A percentile compares a stretch with the other conserved stretches of the same genome.
phyloP scores from a whole-genome alignment of 257 asterid genomes.

The Anisodus tanguticus region DNA sequence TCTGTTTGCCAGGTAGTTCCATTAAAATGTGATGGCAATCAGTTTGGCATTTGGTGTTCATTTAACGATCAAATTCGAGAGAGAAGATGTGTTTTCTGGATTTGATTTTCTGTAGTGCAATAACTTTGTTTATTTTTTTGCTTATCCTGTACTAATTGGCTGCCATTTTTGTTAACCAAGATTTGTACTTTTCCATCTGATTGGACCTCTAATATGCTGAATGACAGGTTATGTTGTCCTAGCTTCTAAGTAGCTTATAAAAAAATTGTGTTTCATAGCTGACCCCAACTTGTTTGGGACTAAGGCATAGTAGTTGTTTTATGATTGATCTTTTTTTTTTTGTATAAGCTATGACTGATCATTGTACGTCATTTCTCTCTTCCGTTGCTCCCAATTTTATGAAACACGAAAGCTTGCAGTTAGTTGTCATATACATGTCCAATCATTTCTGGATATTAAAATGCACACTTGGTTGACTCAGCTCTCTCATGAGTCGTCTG shows the following conservation, averaged over 20 bases:
- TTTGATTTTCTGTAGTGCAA: not conserved
- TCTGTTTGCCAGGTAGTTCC: conserved; percentile 66
- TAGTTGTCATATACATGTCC: not conserved
- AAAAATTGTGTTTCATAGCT: not conserved
- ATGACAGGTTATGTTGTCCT: conserved; percentile 11
- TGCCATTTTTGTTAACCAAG: conserved; percentile 7
- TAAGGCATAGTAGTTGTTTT: not conserved
- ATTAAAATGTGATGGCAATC: not conserved
- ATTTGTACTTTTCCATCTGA: conserved; percentile 7
- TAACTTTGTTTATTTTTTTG: conserved; percentile 7
- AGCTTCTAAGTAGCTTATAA: not conserved
- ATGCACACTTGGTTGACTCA: not conserved
- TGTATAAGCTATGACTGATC: not conserved
- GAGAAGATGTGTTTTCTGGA: conserved; percentile 23
- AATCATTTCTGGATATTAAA: not conserved
- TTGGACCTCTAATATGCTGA: not conserved
- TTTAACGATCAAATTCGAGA: conserved; percentile 18
- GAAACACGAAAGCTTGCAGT: not conserved
- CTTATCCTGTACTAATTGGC: not conserved
- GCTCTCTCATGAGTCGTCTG: not conserved
- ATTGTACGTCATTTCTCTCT: not conserved
- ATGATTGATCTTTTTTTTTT: not conserved
- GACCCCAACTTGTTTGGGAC: not conserved
- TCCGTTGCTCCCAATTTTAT: not conserved
- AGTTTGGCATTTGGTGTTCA: not conserved